A percentile compares a stretch with the other conserved stretches of the same genome.
Conservation (phyloP, 208 protist genomes). For the Crithidia fasciculata region DNA sequence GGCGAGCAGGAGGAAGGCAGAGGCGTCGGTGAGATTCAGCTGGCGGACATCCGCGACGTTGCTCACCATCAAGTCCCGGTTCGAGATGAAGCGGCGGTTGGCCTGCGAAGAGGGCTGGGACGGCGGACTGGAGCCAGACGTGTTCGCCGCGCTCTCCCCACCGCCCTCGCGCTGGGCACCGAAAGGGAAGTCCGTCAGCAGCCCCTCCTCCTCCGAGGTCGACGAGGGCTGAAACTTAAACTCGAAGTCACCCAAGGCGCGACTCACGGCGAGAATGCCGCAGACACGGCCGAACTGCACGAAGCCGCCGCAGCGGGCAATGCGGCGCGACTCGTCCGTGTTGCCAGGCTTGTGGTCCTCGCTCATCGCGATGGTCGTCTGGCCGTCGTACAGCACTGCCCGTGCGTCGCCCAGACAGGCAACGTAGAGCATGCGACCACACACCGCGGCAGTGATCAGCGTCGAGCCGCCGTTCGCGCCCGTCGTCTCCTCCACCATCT, state of each 20-base stretch:
- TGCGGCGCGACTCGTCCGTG: slow-evolving; percentile 69
- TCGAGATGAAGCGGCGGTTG: slow-evolving; percentile 33
- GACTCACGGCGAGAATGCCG: slow-evolving; percentile 88
- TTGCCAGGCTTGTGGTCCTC: slow-evolving; percentile 93
- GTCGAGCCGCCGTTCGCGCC: slow-evolving; percentile 69
- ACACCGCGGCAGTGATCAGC: slow-evolving; percentile 69
- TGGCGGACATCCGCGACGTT: slow-evolving; percentile 82
- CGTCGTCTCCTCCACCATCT: slow-evolving; percentile 29
- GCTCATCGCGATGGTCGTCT: slow-evolving; percentile 85
- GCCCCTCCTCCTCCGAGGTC: slow-evolving; percentile 32
- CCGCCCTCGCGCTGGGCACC: slow-evolving; percentile 14
- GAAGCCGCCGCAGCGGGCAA: slow-evolving; percentile 84
- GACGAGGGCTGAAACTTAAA: slow-evolving; percentile 79
- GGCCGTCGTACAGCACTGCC: slow-evolving; percentile 76
- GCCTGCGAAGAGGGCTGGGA: slow-evolving; percentile 6
- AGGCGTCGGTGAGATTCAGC: slow-evolving; percentile 75
- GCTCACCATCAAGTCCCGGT: slow-evolving; percentile 75
- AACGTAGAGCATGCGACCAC: slow-evolving; percentile 82
- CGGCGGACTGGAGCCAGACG: background rate
- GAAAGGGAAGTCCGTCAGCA: slow-evolving; percentile 28
- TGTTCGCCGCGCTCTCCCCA: background rate
- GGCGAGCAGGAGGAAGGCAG: slow-evolving; percentile 78
- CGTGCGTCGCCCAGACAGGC: slow-evolving; percentile 91
- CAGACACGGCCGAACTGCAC: slow-evolving; percentile 94
- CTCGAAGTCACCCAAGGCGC: slow-evolving; percentile 91